These are phyloP conservation scores for Penicillium sp. DNA, from an alignment of 2,329 filamentous ascomycete species.

Conservation along the genomic window DNA sequence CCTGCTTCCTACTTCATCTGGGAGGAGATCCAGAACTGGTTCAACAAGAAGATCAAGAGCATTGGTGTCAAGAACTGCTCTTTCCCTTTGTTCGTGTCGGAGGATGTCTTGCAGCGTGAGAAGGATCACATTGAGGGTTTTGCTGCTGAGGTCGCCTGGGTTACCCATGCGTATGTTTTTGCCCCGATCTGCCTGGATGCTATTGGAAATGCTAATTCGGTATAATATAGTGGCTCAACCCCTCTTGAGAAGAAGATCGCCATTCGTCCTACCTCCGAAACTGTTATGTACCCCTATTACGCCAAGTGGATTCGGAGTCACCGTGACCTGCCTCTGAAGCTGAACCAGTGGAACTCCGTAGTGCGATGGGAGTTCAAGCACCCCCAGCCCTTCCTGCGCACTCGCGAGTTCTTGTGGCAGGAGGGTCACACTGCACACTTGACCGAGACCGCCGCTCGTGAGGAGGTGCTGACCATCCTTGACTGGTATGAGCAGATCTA, in stretches of 20 bases:
- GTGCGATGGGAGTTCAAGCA: conserved; percentile 50
- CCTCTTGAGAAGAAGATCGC: conserved; percentile 78
- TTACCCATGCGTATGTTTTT: conserved; percentile 44
- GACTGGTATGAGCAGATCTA: conserved; percentile 52
- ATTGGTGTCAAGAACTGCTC: conserved; percentile 93
- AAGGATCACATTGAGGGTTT: conserved; percentile 99
- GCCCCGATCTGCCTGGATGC: neutral
- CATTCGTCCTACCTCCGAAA: conserved; percentile 65
- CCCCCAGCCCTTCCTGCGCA: conserved; percentile 75
- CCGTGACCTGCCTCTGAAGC: conserved; percentile 83
- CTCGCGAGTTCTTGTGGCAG: conserved; percentile 96
- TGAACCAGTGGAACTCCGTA: conserved; percentile 98
- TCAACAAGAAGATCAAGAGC: conserved; percentile 68
- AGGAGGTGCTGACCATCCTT: conserved; percentile 64
- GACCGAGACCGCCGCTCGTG: conserved; percentile 71
- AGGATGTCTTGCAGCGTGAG: conserved; percentile 78
- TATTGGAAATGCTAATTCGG: conserved; percentile 3
- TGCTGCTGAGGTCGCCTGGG: conserved; percentile 61
- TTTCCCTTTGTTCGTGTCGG: conserved; percentile 92
- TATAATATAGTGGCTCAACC: conserved; percentile 67
- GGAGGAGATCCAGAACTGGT: conserved; percentile 58
- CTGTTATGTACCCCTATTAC: conserved; percentile 94
- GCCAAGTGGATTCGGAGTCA: conserved; percentile 81
- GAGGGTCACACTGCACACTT: conserved; percentile 92
- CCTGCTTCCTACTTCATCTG: conserved; percentile 63